Evolutionary conservation across 2,329 filamentous ascomycete genomes (phyloP).

Genomic region (Fusarium circinatum): DNA sequence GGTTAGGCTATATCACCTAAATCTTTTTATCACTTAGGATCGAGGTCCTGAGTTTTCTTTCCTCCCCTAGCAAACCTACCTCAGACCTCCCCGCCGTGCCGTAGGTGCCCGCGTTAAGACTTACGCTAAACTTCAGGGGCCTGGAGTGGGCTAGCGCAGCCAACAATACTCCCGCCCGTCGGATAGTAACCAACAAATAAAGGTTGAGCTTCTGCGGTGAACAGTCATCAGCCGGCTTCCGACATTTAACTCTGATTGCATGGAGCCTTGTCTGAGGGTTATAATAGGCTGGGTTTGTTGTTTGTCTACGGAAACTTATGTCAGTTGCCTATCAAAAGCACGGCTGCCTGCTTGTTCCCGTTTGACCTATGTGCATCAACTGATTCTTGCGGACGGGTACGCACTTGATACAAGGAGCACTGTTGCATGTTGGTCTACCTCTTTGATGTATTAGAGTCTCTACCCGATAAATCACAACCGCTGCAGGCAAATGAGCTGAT

Average conservation of each 20-base stretch:
- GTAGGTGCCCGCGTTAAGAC: slow-evolving; percentile 15
- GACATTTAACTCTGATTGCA: neutral
- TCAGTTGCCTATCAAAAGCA: neutral
- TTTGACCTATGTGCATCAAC: neutral
- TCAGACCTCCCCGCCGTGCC: slow-evolving; percentile 39
- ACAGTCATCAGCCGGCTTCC: slow-evolving; percentile 33
- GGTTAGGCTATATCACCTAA: too few species aligned
- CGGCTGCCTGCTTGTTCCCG: neutral
- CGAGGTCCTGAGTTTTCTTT: too few species aligned
- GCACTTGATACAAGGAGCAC: neutral
- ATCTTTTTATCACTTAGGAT: too few species aligned
- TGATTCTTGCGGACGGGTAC: neutral
- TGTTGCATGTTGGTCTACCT: slow-evolving; percentile 10
- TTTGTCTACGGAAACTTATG: neutral
- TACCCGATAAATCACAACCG: slow-evolving; percentile 12
- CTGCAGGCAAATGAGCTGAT: slow-evolving; percentile 9
- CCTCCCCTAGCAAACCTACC: neutral
- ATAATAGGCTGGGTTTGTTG: neutral
- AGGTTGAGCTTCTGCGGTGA: neutral
- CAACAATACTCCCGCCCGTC: slow-evolving; percentile 6
- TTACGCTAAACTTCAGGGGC: slow-evolving; percentile 31
- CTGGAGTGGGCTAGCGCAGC: slow-evolving; percentile 27
- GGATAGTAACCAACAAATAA: slow-evolving; percentile 13
- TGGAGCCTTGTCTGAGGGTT: neutral
- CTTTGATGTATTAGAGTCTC: slow-evolving; percentile 20